These are phyloP conservation scores for Boletus coccyginus DNA, from an alignment of 768 basidiomycete species.

Conservation along the genomic window DNA sequence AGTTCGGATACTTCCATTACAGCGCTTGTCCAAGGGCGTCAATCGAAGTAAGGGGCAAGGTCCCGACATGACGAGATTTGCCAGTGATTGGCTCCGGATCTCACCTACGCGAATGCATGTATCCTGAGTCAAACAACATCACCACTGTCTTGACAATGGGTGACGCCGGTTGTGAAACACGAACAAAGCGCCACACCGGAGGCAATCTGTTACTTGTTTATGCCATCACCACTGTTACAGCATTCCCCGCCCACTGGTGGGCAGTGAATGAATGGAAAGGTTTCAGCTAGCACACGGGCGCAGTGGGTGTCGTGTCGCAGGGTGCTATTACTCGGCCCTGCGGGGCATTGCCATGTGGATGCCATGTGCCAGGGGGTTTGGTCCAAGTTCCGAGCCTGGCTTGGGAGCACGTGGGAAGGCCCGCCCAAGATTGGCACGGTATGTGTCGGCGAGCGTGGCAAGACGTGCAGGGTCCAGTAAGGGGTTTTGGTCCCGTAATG, in stretches of 20 bases:
- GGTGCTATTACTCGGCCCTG: background rate
- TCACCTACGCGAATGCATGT: background rate
- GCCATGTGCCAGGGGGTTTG: constrained; percentile 1
- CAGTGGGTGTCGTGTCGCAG: background rate
- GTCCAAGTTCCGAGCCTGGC: background rate
- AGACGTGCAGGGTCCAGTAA: constrained; percentile 1
- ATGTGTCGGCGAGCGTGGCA: background rate
- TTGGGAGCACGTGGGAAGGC: constrained; percentile 5
- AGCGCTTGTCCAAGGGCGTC: background rate
- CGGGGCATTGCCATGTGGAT: background rate
- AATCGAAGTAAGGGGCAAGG: background rate
- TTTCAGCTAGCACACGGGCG: too few species aligned
- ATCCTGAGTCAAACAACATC: background rate
- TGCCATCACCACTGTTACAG: too few species aligned
- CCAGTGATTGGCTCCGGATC: background rate
- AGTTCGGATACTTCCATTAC: constrained; percentile 1
- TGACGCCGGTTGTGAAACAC: too few species aligned
- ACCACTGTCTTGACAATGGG: too few species aligned
- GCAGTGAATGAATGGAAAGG: background rate
- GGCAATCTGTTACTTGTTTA: too few species aligned
- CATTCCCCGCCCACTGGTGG: too few species aligned
- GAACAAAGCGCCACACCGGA: background rate
- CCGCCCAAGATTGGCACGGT: background rate
- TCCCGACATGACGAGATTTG: background rate
- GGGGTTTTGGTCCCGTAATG: constrained; percentile 5